Base-by-base conservation (phyloP, 306 rosid genomes). In the Pterocarpus santalinus region DNA sequence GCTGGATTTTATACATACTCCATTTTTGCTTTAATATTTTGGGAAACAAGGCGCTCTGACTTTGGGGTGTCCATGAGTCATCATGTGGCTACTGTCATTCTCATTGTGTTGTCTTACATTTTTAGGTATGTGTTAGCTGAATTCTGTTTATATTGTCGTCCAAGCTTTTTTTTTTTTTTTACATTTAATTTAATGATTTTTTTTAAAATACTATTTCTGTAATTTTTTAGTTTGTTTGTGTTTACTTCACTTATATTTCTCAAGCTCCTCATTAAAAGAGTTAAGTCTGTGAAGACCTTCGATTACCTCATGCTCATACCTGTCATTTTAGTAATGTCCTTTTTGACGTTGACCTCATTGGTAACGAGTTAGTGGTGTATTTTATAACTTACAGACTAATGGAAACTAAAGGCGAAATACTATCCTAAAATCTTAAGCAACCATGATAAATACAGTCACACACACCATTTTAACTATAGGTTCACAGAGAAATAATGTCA, bases 11-110 rank as follows among this genome's bases (percentile, higher is more conserved):
- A 93, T 84, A 61, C 97, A 0, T 96, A 96, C 88, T 96, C 99
- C 78, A 96, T 96, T 84, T 93, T 96, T 87, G 99, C 99, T 81
- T 89, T 96, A 75, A 87, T 93, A 69, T 96, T 90, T 85, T 96
- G 98, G 99, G 99, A 96, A 86, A 96, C 99, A 63, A 89, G 99
- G 88, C 98, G 99, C 75, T 89, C 99, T 0, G 99, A 96, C 81
- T 96, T 96, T 77, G 97, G 97, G 76, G 98, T 96, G 80, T 96
- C 99, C 71, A 96, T 96, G 99, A 32, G 97, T 85, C 99, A 96
- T 84, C 99, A 96, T 85, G 94, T 96, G 84, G 98, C 99, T 36
- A 93, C 98, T 55, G 85, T 88, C 87, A 89, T 85, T 84, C 97
- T 96, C 85, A 90, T 96, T 66, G 86, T 93, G 77, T 75, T 96